Base-by-base conservation (phyloP, 805 yeast species). In the Phaffomyces opuntiae region DNA sequence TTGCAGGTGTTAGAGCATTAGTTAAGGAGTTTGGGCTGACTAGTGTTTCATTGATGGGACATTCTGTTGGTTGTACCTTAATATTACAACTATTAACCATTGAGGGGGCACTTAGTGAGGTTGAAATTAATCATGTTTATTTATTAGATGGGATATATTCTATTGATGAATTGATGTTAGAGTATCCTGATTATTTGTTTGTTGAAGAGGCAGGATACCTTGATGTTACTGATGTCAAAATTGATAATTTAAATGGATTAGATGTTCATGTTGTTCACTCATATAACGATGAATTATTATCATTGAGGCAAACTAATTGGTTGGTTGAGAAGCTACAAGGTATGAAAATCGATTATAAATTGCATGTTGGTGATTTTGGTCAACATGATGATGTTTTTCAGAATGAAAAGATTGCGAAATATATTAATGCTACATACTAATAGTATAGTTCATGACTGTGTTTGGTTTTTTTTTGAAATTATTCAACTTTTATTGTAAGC, bases 11-110 rank as follows among this genome's bases (percentile, higher is more conserved):
- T 4, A 36, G 44, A 34, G 14, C 38, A 19, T 11, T 52, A 27
- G 42, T 46, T 11, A 37, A 44, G 14, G 32, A 40, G 40, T 47
- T 5, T 36, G 14, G 19, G 4, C n/a, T 42, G 4, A 54, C 9
- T 24, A 55, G 16, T 46, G 55, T 25, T 38, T 69, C 63, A 3
- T 50, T 80, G 0, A 67, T 77, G 11, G 96, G 96, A 0, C 96
- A 87, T 64, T 83, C 93, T 1, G 93, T 80, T 5, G 96, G 96
- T 3, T 87, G 90, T 2, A 79, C 85, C 46, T 34, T 56, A 41
- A 49, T 53, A 17, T 9, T 56, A 27, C 52, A 50, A 41, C 34
- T 52, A 17, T 3, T 53, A 2, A 32, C 24, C 24, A 21, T 21
- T 21, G 24, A 21, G 5, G 24, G 24, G 24, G 24, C 46, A 19